A percentile compares a stretch with the other conserved stretches of the same genome.
These are phyloP conservation scores for Xylona heveae DNA, from an alignment of 495 filamentous ascomycete species.

Conservation along the genomic window DNA sequence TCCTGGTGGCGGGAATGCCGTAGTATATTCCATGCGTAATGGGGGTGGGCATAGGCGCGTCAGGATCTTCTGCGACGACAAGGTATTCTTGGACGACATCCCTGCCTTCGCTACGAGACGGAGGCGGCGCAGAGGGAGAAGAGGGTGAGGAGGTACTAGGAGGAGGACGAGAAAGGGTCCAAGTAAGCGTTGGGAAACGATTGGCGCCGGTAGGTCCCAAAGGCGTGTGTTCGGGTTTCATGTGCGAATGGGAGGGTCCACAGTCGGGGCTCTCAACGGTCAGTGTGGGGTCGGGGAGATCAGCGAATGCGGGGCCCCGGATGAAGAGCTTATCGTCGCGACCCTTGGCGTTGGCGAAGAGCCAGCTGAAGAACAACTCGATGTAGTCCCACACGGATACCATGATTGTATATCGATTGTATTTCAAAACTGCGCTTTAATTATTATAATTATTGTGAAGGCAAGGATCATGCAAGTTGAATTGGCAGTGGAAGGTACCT, in stretches of 20 bases:
- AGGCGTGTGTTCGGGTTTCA: conserved; percentile 20
- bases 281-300: conserved; percentile 20
- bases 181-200: conserved; percentile 22
- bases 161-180: conserved; percentile 11
- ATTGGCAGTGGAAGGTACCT: too few relatives aligned
- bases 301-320: conserved; percentile 20
- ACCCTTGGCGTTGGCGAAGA: conserved; percentile 17
- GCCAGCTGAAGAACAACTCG: conserved; percentile 18
- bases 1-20: conserved; percentile 19
- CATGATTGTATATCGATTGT: too few relatives aligned
- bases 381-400: too few relatives aligned
- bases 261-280: conserved; percentile 22
- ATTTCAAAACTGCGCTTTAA: too few relatives aligned
- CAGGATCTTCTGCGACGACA: conserved; percentile 26
- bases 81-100: conserved; percentile 24
- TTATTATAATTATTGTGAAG: too few relatives aligned
- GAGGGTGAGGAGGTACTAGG: conserved; percentile 9
- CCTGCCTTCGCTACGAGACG: too few relatives aligned
- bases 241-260: conserved; percentile 18
- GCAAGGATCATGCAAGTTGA: too few relatives aligned
- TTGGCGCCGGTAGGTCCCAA: conserved; percentile 21
- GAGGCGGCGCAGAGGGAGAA: too few relatives aligned
- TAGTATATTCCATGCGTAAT: conserved; percentile 26
- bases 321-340: conserved; percentile 26
- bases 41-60: conserved; percentile 24